Percentiles rank a stretch among this genome's conserved stretches.
Conservation (phyloP, 495 filamentous ascomycete genomes). For the Aspergillus mulundensis region DNA sequence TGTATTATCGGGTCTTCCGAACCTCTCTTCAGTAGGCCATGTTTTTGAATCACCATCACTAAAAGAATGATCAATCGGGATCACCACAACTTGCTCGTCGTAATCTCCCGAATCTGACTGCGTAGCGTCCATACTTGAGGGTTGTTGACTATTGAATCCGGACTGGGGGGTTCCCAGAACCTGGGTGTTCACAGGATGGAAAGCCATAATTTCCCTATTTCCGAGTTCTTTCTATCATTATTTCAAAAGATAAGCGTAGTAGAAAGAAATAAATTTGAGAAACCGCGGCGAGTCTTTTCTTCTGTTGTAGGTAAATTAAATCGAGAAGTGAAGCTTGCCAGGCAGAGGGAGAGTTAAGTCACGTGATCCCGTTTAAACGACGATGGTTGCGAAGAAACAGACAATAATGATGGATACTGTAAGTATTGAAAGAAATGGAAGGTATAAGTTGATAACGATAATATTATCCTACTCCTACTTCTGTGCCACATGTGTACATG, state of each 20-base stretch:
- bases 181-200: not conserved
- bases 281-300: not conserved
- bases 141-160: not conserved
- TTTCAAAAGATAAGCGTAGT: not conserved
- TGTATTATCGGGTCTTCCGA: constrained; percentile 16
- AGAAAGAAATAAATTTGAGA: not conserved
- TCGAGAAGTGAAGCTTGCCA: constrained; percentile 1
- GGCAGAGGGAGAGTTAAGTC: not conserved
- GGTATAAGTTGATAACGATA: not conserved
- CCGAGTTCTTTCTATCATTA: not conserved
- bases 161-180: not conserved
- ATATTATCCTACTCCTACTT: not conserved
- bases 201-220: not conserved
- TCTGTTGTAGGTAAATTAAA: not conserved
- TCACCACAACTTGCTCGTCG: constrained; percentile 24
- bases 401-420: not conserved
- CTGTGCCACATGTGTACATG: not conserved
- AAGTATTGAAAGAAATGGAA: not conserved
- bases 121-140: not conserved
- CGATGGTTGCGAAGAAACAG: not conserved
- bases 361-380: not conserved
- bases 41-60: constrained; percentile 31
- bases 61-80: constrained; percentile 26
- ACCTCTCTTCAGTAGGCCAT: constrained; percentile 31
- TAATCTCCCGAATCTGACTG: constrained; percentile 17